Evolutionary conservation across 345 rosid species (phyloP), one percentile per base, ranked within the genome.

Genomic region (Luvunga scandens): DNA sequence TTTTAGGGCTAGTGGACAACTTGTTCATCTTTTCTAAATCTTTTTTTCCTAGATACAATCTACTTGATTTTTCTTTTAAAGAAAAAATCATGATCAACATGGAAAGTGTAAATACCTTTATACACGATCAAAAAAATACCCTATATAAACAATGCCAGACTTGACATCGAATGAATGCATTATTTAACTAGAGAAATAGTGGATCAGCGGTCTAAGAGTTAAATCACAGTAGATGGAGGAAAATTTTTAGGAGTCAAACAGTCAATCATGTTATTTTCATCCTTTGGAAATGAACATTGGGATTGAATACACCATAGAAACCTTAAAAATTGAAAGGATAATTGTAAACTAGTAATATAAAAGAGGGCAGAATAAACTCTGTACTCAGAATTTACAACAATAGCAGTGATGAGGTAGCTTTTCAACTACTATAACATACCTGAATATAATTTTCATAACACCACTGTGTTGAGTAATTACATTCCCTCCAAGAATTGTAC

Each of bases 401-500:
- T 53, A 5, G 22, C 48, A 12, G 77, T 42, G 55, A 69, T 28
- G 61, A 60, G 7, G 16, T 27, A 72, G 42, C 18, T 53, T 31
- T 31, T 28, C 5, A 82, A 50, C 57, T 39, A 8, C 34, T 9
- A 68, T 22, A 53, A 55, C 31, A 30, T 75, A 90, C 99, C 97
- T 94, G 99, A 83, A 96, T 96, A 86, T 96, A 96, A 83, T 90
- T 94, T 82, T 96, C 99, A 21, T 92, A 94, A 84, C 99, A 96
- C 99, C 99, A 96, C 72, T 94, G 98, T 2, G 99, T 96, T 21
- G 98, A 91, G 83, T 80, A 94, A 83, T 96, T 96, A 76, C 97
- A 92, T 84, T 96, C 99, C 86, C 88, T 92, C 99, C 99, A 96
- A 33, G 98, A 92, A 80, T 81, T 89, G 82, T 89, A 96, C 67